Conservation (phyloP, 2,329 filamentous ascomycete genomes). For the Periconia macrospinosa region DNA sequence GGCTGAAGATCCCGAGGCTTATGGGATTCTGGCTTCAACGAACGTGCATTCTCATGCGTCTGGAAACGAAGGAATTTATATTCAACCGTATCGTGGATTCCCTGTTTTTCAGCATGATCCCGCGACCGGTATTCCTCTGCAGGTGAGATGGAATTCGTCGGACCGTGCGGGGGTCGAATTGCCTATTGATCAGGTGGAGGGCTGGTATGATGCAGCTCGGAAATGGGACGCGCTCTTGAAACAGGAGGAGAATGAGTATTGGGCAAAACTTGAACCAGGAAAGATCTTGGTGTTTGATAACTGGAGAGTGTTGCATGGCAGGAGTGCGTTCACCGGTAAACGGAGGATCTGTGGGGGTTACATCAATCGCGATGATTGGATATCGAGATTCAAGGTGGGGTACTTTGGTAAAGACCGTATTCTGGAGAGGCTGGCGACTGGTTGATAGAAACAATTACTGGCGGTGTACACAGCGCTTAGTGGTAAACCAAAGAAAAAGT, state of each 20-base stretch:
- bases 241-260: conserved; percentile 68
- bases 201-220: conserved; percentile 80
- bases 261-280: conserved; percentile 81
- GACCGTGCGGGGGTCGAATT: conserved; percentile 73
- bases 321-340: conserved; percentile 79
- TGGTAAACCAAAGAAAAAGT: conserved; percentile 9
- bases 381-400: conserved; percentile 23
- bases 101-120: conserved; percentile 70
- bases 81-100: conserved; percentile 69
- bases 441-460: not conserved
- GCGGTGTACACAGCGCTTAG: not conserved
- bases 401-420: conserved; percentile 17
- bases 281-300: conserved; percentile 91
- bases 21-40: conserved; percentile 58
- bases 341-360: conserved; percentile 91
- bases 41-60: conserved; percentile 78
- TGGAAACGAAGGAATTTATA: conserved; percentile 81
- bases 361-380: conserved; percentile 28
- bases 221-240: conserved; percentile 73
- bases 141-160: conserved; percentile 91
- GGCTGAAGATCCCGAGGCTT: conserved; percentile 58
- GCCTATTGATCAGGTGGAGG: conserved; percentile 53
- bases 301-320: conserved; percentile 89
- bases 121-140: conserved; percentile 51
- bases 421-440: conserved; percentile 15